Percentiles rank a stretch among this genome's conserved stretches.
These are phyloP conservation scores for Ophiostoma triangulosporum DNA, from an alignment of 2,329 filamentous ascomycete species.

Conservation along the genomic window DNA sequence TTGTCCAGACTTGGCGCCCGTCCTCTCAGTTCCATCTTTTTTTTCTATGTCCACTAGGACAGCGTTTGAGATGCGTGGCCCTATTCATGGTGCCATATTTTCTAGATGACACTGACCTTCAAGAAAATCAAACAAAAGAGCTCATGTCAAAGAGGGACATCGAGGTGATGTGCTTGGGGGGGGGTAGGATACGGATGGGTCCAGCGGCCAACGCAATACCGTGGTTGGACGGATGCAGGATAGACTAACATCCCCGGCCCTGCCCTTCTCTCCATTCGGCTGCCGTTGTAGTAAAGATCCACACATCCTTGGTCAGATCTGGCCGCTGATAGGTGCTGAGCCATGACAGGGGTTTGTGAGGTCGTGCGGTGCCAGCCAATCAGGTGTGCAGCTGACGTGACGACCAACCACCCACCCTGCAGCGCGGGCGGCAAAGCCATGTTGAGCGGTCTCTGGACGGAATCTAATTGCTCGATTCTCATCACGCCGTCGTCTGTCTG, in stretches of 20 bases:
- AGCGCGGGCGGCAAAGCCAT: constrained; percentile 30
- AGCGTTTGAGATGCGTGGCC: too few relatives aligned
- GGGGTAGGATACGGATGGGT: background rate
- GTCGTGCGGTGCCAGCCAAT: constrained; percentile 23
- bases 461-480: background rate
- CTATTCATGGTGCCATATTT: too few relatives aligned
- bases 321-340: constrained; percentile 19
- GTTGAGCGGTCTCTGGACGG: background rate
- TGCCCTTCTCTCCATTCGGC: constrained; percentile 4
- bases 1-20: too few relatives aligned
- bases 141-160: background rate
- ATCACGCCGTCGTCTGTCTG: constrained; percentile 4
- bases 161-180: constrained; percentile 10
- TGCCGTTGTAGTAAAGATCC: constrained; percentile 9
- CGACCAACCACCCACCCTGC: constrained; percentile 23
- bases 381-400: constrained; percentile 24
- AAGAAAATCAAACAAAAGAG: too few relatives aligned
- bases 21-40: too few relatives aligned
- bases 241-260: constrained; percentile 3
- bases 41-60: too few relatives aligned
- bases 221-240: constrained; percentile 6
- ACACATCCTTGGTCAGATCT: constrained; percentile 17
- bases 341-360: constrained; percentile 4
- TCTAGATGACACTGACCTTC: too few relatives aligned
- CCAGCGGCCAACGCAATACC: constrained; percentile 7